These are phyloP conservation scores for Tanacetum coccineum DNA, from an alignment of 129 eudicot species.

Conservation along the genomic window DNA sequence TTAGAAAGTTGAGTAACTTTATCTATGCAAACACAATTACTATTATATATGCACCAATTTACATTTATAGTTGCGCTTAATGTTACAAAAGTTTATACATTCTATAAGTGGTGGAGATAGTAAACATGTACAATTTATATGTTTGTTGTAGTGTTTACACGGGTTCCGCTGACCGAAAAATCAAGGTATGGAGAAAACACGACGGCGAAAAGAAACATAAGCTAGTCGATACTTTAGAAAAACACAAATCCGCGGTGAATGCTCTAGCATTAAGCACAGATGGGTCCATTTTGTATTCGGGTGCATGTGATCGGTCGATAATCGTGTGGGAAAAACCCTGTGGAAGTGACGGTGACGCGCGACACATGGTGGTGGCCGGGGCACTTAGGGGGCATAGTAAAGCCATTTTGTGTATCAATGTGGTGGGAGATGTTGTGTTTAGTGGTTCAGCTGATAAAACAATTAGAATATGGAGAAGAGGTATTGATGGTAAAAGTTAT, in stretches of 20 bases:
- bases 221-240: slow-evolving; percentile 48
- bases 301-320: slow-evolving; percentile 87
- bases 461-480: slow-evolving; percentile 73
- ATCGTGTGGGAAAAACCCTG: slow-evolving; percentile 71
- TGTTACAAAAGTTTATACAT: not conserved
- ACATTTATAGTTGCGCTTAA: too few species aligned
- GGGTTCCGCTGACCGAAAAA: slow-evolving; percentile 78
- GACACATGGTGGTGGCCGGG: slow-evolving; percentile 64
- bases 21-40: too few species aligned
- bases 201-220: slow-evolving; percentile 39
- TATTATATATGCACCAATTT: too few species aligned
- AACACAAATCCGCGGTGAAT: slow-evolving; percentile 79
- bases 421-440: slow-evolving; percentile 61
- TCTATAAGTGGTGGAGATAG: not conserved
- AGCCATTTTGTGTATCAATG: slow-evolving; percentile 73
- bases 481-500: slow-evolving; percentile 38
- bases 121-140: not conserved
- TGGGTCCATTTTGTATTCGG: slow-evolving; percentile 69
- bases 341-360: slow-evolving; percentile 24
- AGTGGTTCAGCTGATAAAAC: slow-evolving; percentile 95
- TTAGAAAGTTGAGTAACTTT: too few species aligned
- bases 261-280: slow-evolving; percentile 70
- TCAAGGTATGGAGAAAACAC: slow-evolving; percentile 59
- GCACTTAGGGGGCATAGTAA: slow-evolving; percentile 82
- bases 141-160: slow-evolving; percentile 42